These are phyloP conservation scores for Symbiodinium pilosum DNA, from an alignment of 73 alveolate species.

Conservation along the genomic window DNA sequence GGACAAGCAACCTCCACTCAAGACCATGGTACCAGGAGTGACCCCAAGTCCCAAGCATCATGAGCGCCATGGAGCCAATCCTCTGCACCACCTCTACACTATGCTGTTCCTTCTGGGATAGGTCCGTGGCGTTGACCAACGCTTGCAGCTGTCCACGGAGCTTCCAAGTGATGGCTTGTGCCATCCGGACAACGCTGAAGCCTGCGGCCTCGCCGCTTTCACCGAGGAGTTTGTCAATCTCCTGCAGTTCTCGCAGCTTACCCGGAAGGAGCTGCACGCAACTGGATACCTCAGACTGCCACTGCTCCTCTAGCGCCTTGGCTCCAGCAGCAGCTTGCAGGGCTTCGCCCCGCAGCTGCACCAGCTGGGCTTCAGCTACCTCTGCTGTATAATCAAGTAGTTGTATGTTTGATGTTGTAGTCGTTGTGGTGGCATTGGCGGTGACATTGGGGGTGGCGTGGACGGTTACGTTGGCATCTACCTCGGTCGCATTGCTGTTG, in stretches of 20 bases:
- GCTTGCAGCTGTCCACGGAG: slow-evolving; percentile 2
- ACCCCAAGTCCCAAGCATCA: slow-evolving; percentile 42
- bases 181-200: slow-evolving; percentile 74
- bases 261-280: slow-evolving; percentile 38
- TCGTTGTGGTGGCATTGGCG: background rate
- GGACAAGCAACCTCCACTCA: background rate
- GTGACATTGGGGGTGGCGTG: background rate
- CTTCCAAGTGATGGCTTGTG: slow-evolving; percentile 54
- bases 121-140: background rate
- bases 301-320: background rate
- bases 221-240: slow-evolving; percentile 66
- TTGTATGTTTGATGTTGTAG: background rate
- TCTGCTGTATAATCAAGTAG: background rate
- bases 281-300: slow-evolving; percentile 45
- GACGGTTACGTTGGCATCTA: background rate
- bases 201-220: slow-evolving; percentile 33
- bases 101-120: background rate
- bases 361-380: background rate
- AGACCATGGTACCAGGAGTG: slow-evolving; percentile 73
- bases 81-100: background rate
- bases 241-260: slow-evolving; percentile 69
- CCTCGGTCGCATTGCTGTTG: background rate
- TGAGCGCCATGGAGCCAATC: slow-evolving; percentile 40
- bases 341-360: background rate
- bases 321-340: slow-evolving; percentile 3